phyloP scores from a whole-genome alignment of 371 early-diverging fungal species.

The Mycotypha africana region DNA sequence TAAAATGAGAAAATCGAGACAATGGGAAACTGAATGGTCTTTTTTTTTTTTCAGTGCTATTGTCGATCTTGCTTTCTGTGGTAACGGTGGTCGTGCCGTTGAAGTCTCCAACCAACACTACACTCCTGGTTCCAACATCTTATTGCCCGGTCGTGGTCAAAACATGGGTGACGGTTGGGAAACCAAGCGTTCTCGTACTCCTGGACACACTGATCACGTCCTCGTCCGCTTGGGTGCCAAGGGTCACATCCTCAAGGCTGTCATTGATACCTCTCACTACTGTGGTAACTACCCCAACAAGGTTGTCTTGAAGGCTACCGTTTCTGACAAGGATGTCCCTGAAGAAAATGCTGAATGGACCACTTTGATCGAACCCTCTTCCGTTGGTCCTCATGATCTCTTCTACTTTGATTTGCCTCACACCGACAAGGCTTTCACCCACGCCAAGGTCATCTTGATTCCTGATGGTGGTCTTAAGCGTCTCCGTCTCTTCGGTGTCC shows the following conservation, averaged over 20 bases:
- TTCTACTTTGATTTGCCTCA: slow-evolving; percentile 64
- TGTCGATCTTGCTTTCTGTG: slow-evolving; percentile 75
- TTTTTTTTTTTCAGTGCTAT: slow-evolving; percentile 31
- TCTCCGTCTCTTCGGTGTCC: slow-evolving; percentile 50
- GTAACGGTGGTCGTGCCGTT: slow-evolving; percentile 72
- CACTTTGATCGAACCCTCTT: slow-evolving; percentile 29
- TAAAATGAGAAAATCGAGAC: background rate
- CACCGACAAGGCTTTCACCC: slow-evolving; percentile 51
- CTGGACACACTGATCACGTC: slow-evolving; percentile 70
- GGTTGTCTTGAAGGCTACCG: slow-evolving; percentile 54
- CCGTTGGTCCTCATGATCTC: slow-evolving; percentile 57
- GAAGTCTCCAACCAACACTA: slow-evolving; percentile 75
- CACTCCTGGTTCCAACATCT: slow-evolving; percentile 70
- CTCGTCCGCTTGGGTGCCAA: slow-evolving; percentile 69
- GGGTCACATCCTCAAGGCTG: slow-evolving; percentile 70
- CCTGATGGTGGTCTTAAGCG: slow-evolving; percentile 82
- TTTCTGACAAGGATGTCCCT: slow-evolving; percentile 38
- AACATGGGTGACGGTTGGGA: slow-evolving; percentile 79
- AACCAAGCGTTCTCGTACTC: slow-evolving; percentile 66
- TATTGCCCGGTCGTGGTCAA: slow-evolving; percentile 70
- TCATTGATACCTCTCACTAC: slow-evolving; percentile 82
- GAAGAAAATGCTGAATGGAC: slow-evolving; percentile 45
- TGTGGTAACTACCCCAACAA: slow-evolving; percentile 86
- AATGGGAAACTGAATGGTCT: background rate
- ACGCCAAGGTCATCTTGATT: slow-evolving; percentile 60